phyloP scores from a whole-genome alignment of 192 early-diverging fungal genomes.

The Backusella macrospora region DNA sequence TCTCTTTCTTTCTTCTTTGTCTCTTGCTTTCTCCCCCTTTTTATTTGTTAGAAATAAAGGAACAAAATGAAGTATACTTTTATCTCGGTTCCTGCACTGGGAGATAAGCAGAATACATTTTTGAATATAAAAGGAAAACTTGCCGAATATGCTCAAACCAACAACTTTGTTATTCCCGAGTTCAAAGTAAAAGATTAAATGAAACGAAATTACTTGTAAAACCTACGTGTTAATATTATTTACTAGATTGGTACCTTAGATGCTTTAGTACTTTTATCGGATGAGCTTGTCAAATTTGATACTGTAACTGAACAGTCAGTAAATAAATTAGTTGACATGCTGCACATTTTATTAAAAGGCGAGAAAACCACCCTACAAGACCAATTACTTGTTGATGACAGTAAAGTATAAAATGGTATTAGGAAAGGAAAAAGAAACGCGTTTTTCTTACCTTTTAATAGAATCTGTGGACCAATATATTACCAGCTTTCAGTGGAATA shows the following conservation, averaged over 20 bases:
- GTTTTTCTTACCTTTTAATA: conserved; percentile 40
- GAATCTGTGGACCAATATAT: conserved; percentile 89
- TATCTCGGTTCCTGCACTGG: conserved; percentile 88
- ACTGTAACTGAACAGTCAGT: conserved; percentile 69
- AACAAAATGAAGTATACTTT: conserved; percentile 58
- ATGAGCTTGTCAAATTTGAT: conserved; percentile 92
- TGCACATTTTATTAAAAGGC: conserved; percentile 71
- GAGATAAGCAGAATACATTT: conserved; percentile 69
- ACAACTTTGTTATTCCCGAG: conserved; percentile 83
- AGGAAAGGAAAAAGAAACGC: neutral
- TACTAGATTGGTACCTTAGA: conserved; percentile 93
- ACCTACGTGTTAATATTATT: neutral
- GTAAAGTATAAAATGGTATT: conserved; percentile 51
- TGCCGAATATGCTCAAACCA: conserved; percentile 77
- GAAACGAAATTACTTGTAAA: neutral
- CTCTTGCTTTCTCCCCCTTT: neutral
- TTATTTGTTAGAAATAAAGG: neutral
- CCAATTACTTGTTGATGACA: conserved; percentile 78
- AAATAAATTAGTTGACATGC: conserved; percentile 85
- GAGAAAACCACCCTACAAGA: conserved; percentile 59
- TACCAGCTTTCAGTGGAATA: conserved; percentile 91
- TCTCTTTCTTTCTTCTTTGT: neutral
- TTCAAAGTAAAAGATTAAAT: conserved; percentile 74
- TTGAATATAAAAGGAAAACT: conserved; percentile 79
- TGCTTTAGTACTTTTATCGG: conserved; percentile 88